Percentiles rank a stretch among this genome's conserved stretches.
Conservation (phyloP, 2,329 filamentous ascomycete species). For the Torrubiellomyces zombiae region DNA sequence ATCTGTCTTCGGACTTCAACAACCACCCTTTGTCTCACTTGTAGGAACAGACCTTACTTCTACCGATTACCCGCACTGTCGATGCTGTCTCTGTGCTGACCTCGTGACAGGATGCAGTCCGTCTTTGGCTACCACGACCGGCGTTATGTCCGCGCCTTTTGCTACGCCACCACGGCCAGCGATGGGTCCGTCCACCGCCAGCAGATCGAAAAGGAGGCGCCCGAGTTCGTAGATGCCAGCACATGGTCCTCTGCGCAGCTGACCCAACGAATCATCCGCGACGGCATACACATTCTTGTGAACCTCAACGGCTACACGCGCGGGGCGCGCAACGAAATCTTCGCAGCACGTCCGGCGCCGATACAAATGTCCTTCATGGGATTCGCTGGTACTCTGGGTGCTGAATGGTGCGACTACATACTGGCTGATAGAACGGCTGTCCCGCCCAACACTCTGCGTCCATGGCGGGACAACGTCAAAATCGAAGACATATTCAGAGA, state of each 20-base stretch:
- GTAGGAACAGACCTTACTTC: slow-evolving; percentile 31
- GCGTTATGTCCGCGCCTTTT: slow-evolving; percentile 63
- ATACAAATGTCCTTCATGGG: slow-evolving; percentile 99
- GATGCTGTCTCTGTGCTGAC: background rate
- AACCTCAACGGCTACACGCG: slow-evolving; percentile 98
- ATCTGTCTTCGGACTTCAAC: slow-evolving; percentile 97
- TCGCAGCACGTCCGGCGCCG: slow-evolving; percentile 82
- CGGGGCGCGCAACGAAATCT: slow-evolving; percentile 92
- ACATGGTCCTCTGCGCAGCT: slow-evolving; percentile 72
- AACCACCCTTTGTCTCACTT: slow-evolving; percentile 93
- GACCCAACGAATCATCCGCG: slow-evolving; percentile 69
- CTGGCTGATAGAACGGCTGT: slow-evolving; percentile 80
- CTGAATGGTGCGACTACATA: slow-evolving; percentile 97
- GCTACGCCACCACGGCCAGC: slow-evolving; percentile 86
- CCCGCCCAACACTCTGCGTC: slow-evolving; percentile 63
- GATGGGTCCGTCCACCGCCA: slow-evolving; percentile 78
- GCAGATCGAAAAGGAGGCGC: slow-evolving; percentile 85
- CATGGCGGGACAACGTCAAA: slow-evolving; percentile 57
- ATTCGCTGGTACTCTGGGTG: slow-evolving; percentile 86
- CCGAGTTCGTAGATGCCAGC: slow-evolving; percentile 79
- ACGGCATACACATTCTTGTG: slow-evolving; percentile 85
- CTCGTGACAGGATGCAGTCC: slow-evolving; percentile 64
- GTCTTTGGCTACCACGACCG: slow-evolving; percentile 84
- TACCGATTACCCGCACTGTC: background rate
- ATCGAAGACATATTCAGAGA: slow-evolving; percentile 52